A percentile compares a stretch with the other conserved stretches of the same genome.
These are phyloP conservation scores for carrot (Daucus carota) DNA, from an alignment of 129 eudicot genomes.

Conservation along the genomic window DH1_v3.0 NC_030385.2:11116501-11117000, in stretches of 20 bases:
- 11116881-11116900: constrained; percentile 36
- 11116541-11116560: constrained; percentile 53
- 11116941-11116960: constrained; percentile 87
- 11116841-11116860: constrained; percentile 43
- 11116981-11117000: constrained; percentile 35
- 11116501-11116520: constrained; percentile 63
- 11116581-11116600: constrained; percentile 61
- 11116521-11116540: constrained; percentile 47
- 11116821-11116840: constrained; percentile 77
- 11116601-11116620: constrained; percentile 69
- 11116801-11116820: constrained; percentile 86
- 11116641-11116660: constrained; percentile 90
- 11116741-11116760: constrained; percentile 89
- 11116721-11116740: constrained; percentile 72
- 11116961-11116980: constrained; percentile 44
- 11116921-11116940: constrained; percentile 31
- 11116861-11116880: constrained; percentile 47
- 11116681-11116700: constrained; percentile 84
- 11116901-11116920: constrained; percentile 29
- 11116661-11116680: constrained; percentile 77
- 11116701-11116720: constrained; percentile 66
- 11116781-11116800: constrained; percentile 89
- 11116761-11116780: constrained; percentile 87
- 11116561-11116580: constrained; percentile 55
- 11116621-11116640: constrained; percentile 85